Evolutionary conservation across 164 flowering plant genomes (phyloP).

Genomic region (Protea cynaroides): DNA sequence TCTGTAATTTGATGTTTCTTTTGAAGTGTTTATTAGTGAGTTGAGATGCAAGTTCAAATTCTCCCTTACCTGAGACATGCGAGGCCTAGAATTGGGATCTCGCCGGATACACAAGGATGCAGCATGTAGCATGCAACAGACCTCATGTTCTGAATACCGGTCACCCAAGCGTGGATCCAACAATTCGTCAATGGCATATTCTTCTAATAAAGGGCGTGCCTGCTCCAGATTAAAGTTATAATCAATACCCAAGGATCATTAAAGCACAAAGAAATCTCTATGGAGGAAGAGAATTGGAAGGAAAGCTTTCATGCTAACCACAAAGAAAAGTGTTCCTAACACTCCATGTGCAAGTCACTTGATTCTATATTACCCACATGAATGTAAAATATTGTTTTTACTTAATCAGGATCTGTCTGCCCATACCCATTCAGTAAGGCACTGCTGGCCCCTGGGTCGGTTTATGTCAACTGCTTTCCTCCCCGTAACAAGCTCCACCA

Average conservation of each 20-base stretch:
- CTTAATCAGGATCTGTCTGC: not conserved
- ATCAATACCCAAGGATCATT: slow-evolving; percentile 4
- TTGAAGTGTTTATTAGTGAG: too few species aligned
- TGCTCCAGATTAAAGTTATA: slow-evolving; percentile 21
- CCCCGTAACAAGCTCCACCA: slow-evolving; percentile 85
- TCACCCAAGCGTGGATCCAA: slow-evolving; percentile 59
- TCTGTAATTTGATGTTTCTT: too few species aligned
- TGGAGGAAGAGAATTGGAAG: not conserved
- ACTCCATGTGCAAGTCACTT: not conserved
- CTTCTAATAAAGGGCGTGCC: slow-evolving; percentile 84
- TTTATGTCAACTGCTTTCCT: slow-evolving; percentile 82
- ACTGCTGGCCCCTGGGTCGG: slow-evolving; percentile 91
- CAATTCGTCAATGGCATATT: slow-evolving; percentile 49
- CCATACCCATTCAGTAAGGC: slow-evolving; percentile 89
- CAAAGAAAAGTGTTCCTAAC: not conserved
- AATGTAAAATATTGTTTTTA: not conserved
- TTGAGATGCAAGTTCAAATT: too few species aligned
- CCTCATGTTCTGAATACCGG: slow-evolving; percentile 54
- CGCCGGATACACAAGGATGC: slow-evolving; percentile 76
- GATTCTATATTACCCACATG: not conserved
- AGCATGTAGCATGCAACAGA: slow-evolving; percentile 61
- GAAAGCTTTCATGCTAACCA: not conserved
- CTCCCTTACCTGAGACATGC: slow-evolving; percentile 89
- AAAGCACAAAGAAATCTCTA: not conserved
- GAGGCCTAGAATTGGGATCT: slow-evolving; percentile 79